Evolutionary conservation across 768 basidiomycete genomes (phyloP).

Genomic region (Mycena rosella): DNA sequence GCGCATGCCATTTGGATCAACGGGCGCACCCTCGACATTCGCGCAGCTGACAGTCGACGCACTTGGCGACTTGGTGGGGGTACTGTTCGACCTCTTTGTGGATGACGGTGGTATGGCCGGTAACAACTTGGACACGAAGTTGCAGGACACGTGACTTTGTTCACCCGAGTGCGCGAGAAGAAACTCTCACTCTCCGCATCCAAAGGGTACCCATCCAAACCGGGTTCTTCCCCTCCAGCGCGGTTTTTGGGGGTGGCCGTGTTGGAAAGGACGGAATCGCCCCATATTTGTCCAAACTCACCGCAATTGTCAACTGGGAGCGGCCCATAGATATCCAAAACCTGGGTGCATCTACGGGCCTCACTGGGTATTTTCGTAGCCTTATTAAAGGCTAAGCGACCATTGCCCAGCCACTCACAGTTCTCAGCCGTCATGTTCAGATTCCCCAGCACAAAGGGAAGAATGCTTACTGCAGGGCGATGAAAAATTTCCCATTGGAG

Average conservation of each 20-base stretch:
- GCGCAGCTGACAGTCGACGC: slow-evolving; percentile 42
- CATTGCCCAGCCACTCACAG: slow-evolving; percentile 47
- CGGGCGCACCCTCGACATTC: slow-evolving; percentile 53
- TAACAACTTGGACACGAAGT: not conserved
- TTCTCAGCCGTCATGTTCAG: slow-evolving; percentile 41
- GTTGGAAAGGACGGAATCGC: slow-evolving; percentile 30
- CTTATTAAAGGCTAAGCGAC: too few species aligned
- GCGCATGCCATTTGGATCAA: slow-evolving; percentile 55
- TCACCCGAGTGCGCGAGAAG: too few species aligned
- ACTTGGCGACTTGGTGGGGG: slow-evolving; percentile 41
- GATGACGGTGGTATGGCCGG: slow-evolving; percentile 32
- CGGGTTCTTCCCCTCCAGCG: too few species aligned
- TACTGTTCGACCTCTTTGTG: slow-evolving; percentile 22
- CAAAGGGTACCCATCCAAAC: too few species aligned
- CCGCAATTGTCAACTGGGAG: too few species aligned
- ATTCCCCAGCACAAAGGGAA: slow-evolving; percentile 39
- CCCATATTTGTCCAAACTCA: slow-evolving; percentile 41
- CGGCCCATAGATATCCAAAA: too few species aligned
- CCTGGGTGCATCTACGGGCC: not conserved
- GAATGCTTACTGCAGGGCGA: slow-evolving; percentile 42
- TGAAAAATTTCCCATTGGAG: slow-evolving; percentile 21
- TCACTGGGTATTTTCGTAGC: slow-evolving; percentile 46
- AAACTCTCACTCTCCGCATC: too few species aligned
- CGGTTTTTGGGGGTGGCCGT: too few species aligned
- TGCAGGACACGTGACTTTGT: too few species aligned